Conservation (phyloP, 352 stramenopile species). For the Elongisporangium prolatum region DNA sequence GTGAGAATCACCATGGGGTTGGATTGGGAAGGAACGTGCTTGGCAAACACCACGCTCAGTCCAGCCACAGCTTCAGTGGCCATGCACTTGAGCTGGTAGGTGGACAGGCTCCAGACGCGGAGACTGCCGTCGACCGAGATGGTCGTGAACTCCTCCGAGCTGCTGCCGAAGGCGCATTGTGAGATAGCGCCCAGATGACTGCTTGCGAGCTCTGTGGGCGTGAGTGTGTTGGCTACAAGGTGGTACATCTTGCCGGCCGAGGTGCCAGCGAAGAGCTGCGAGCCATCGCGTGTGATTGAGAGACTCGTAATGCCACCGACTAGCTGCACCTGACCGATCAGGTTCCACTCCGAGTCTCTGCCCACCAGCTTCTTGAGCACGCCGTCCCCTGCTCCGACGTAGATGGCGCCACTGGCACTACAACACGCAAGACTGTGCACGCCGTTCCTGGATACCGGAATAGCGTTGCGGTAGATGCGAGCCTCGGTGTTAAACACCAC, state of each 20-base stretch:
- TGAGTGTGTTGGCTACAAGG: conserved; percentile 43
- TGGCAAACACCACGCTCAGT: conserved; percentile 39
- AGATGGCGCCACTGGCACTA: conserved; percentile 55
- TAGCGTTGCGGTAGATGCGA: conserved; percentile 55
- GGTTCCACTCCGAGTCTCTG: conserved; percentile 73
- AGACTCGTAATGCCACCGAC: conserved; percentile 78
- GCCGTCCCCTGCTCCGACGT: conserved; percentile 82
- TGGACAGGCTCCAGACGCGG: conserved; percentile 63
- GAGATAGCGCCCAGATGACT: conserved; percentile 66
- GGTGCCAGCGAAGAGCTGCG: conserved; percentile 59
- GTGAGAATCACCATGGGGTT: conserved; percentile 35
- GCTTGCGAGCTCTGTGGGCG: conserved; percentile 45
- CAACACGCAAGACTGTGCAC: conserved; percentile 77
- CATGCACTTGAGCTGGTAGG: conserved; percentile 63
- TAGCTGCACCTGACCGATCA: conserved; percentile 78
- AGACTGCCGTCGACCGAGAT: conserved; percentile 68
- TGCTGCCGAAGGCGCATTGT: conserved; percentile 52
- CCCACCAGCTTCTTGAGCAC: conserved; percentile 83
- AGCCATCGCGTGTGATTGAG: conserved; percentile 48
- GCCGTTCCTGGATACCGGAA: conserved; percentile 58
- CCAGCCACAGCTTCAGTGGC: conserved; percentile 51
- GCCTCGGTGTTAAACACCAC: conserved; percentile 81
- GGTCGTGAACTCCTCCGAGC: conserved; percentile 60
- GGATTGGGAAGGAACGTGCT: conserved; percentile 2
- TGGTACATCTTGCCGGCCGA: conserved; percentile 75